Evolutionary conservation across 1,284 basidiomycete genomes (phyloP).

Genomic region (Fomitopsis schrenkii): DNA sequence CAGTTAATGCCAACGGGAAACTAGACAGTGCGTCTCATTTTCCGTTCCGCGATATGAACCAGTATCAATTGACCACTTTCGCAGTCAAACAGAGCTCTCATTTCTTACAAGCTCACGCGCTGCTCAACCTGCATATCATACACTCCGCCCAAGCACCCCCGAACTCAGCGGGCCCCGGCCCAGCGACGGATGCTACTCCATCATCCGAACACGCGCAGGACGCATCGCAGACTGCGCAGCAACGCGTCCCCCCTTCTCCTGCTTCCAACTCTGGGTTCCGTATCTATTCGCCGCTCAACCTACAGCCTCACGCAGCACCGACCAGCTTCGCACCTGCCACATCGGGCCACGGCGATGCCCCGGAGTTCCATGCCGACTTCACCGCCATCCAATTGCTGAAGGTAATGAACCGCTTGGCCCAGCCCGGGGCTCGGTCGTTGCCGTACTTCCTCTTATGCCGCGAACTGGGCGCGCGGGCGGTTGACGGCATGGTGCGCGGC

Average conservation of each 20-base stretch:
- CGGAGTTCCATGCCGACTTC: conserved; percentile 44
- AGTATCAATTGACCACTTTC: not conserved
- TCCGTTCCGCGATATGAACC: not conserved
- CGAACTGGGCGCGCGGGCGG: conserved; percentile 71
- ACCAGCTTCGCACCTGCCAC: conserved; percentile 18
- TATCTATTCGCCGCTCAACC: conserved; percentile 52
- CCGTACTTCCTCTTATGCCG: conserved; percentile 76
- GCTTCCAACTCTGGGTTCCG: conserved; percentile 46
- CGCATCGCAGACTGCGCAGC: conserved; percentile 49
- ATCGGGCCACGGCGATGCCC: conserved; percentile 21
- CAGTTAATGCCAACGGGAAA: conserved; percentile 32
- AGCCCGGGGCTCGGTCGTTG: conserved; percentile 54
- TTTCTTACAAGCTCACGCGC: conserved; percentile 72
- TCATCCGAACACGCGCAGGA: conserved; percentile 14
- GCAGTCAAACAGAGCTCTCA: conserved; percentile 70
- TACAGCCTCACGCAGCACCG: conserved; percentile 34
- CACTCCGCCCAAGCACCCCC: conserved; percentile 58
- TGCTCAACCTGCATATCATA: conserved; percentile 71
- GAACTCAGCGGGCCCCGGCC: conserved; percentile 14
- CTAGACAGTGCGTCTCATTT: conserved; percentile 34
- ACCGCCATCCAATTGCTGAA: conserved; percentile 70
- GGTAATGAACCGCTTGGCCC: conserved; percentile 68
- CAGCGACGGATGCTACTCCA: conserved; percentile 6
- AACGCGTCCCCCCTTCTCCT: conserved; percentile 30
- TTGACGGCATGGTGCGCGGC: conserved; percentile 78